Conservation (phyloP, 305 asterid genomes). For the Salvia sclarea region DNA sequence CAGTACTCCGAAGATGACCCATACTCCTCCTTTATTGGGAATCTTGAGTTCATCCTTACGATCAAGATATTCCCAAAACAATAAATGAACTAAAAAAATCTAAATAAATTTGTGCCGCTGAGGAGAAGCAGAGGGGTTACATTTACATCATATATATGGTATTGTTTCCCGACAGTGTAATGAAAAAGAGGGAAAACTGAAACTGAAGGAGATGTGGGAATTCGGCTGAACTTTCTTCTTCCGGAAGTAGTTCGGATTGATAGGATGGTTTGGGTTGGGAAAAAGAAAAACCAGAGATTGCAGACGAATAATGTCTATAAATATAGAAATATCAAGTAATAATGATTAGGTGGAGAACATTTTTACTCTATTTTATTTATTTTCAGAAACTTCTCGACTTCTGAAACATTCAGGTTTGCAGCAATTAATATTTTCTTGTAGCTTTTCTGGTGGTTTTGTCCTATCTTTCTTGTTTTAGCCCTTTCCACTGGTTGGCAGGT, state of each 20-base stretch:
- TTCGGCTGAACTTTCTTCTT: neutral
- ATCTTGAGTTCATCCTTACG: slow-evolving; percentile 36
- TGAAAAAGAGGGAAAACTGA: neutral
- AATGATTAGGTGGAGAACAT: neutral
- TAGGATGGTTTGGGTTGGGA: neutral
- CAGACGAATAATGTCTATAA: neutral
- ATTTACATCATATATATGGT: neutral
- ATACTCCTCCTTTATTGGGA: slow-evolving; percentile 48
- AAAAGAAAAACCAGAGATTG: neutral
- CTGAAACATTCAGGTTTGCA: slow-evolving; percentile 5
- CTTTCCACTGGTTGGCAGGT: neutral
- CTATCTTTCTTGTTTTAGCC: neutral
- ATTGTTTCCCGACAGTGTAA: neutral
- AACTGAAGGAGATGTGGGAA: neutral
- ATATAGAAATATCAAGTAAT: neutral
- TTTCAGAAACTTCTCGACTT: slow-evolving; percentile 48
- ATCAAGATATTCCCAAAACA: neutral
- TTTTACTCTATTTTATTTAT: neutral
- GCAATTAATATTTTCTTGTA: neutral
- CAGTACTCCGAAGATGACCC: slow-evolving; percentile 27
- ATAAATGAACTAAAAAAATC: too few species aligned
- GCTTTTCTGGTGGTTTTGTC: neutral
- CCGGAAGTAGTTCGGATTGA: slow-evolving; percentile 32
- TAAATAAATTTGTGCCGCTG: neutral
- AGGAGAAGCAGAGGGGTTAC: neutral